Conservation (phyloP, 2,329 filamentous ascomycete species). For the Ophiocordyceps camponoti-saundersi region DNA sequence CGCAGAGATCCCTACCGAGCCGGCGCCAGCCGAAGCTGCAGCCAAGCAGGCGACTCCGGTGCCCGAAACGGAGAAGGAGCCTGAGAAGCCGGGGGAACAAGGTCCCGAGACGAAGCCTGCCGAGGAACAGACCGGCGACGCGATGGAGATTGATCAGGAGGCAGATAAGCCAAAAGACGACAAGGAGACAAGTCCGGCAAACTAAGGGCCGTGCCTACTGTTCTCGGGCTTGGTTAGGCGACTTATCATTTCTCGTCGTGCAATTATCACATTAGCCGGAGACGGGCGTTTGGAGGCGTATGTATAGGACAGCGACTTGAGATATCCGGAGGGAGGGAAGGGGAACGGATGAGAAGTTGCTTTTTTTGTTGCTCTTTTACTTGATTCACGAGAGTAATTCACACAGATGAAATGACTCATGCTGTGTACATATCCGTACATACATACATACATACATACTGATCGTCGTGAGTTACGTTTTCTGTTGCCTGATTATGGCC, state of each 20-base stretch:
- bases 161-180: slow-evolving; percentile 8
- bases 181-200: slow-evolving; percentile 8
- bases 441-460: too few relatives aligned
- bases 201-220: neutral
- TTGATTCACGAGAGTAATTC: too few relatives aligned
- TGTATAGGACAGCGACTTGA: slow-evolving; percentile 1
- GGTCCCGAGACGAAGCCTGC: slow-evolving; percentile 4
- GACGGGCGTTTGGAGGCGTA: neutral
- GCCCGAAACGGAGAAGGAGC: slow-evolving; percentile 7
- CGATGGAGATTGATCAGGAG: slow-evolving; percentile 16
- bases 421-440: too few relatives aligned
- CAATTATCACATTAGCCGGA: neutral
- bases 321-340: slow-evolving; percentile 1
- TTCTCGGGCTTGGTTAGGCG: neutral
- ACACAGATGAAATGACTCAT: too few relatives aligned
- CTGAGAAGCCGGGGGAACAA: slow-evolving; percentile 7
- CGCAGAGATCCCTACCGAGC: slow-evolving; percentile 7
- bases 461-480: too few relatives aligned
- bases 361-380: too few relatives aligned
- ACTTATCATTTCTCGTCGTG: neutral
- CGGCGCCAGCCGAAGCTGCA: slow-evolving; percentile 4
- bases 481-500: too few relatives aligned
- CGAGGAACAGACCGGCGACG: slow-evolving; percentile 6
- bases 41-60: neutral
- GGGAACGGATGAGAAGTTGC: neutral